Evolutionary conservation across 441 rosid genomes (phyloP), one percentile per base, ranked within the genome.

Genomic region (Adansonia madagascariensis): DNA sequence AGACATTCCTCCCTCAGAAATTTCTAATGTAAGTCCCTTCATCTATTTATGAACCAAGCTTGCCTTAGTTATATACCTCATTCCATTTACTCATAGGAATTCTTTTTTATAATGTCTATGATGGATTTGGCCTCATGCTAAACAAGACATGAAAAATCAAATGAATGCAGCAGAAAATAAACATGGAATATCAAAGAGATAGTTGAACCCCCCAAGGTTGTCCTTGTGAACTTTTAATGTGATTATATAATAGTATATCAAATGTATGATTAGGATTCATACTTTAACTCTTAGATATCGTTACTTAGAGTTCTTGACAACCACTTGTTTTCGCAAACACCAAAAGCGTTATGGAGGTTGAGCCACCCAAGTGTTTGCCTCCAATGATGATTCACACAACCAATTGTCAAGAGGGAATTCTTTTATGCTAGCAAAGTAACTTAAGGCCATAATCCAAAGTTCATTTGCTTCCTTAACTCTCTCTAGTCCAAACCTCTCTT

Each of bases 21-120:
- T 78, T 75, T 75, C 84, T 72, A 63, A 78, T 80, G 98, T 94
- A 85, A 85, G 94, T 81, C 68, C 60, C 71, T 57, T 69, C 43
- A 24, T 73, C 76, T 75, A 52, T 66, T 15, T 18, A 61, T 57
- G 56, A 68, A 44, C 41, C 43, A 20, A 57, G 64, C 47, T 67
- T 67, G 43, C 71, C 2, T 67, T 74, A 22, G 72, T 66, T 59
- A 43, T 31, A 60, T 57, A 57, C 20, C 49, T 61, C 47, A 44
- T 53, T 56, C 43, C 24, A 60, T 27, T 8, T 8, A 70, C 50
- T 41, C 52, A 27, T 71, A 62, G 17, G 56, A 18, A 31, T 49
- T n/a, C 9, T n/a, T 20, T 43, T 41, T 6, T 35, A 31, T 56
- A 18, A 47, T 31, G 63, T 49, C 62, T 57, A 18, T 3, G 62